Conservation (phyloP, 768 basidiomycete species). For the Pleurotus citrinopileatus region DNA sequence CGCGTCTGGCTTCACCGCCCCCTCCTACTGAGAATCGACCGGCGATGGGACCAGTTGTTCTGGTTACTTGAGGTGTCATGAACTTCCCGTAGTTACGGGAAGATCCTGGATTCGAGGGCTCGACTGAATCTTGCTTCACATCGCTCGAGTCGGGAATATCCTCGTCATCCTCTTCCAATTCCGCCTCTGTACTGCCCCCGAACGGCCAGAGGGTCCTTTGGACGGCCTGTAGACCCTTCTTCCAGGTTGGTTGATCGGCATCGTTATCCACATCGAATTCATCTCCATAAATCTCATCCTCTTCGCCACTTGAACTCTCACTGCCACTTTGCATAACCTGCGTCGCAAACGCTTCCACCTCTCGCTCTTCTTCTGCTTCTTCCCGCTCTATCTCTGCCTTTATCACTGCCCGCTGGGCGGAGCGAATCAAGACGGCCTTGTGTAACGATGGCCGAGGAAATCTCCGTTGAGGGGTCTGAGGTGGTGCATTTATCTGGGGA, state of each 20-base stretch:
- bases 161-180: conserved; percentile 16
- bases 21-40: conserved; percentile 43
- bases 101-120: conserved; percentile 20
- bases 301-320: conserved; percentile 31
- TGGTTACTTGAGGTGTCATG: conserved; percentile 54
- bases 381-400: conserved; percentile 52
- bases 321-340: conserved; percentile 35
- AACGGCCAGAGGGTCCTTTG: conserved; percentile 37
- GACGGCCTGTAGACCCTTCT: conserved; percentile 34
- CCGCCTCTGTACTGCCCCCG: conserved; percentile 14
- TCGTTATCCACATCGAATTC: conserved; percentile 14
- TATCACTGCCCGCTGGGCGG: conserved; percentile 59
- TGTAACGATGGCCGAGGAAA: conserved; percentile 50
- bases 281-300: conserved; percentile 31
- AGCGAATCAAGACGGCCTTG: conserved; percentile 66
- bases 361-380: conserved; percentile 47
- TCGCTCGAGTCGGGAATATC: conserved; percentile 14
- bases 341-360: conserved; percentile 36
- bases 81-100: conserved; percentile 37
- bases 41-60: conserved; percentile 13
- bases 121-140: conserved; percentile 21
- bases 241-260: conserved; percentile 35
- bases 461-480: conserved; percentile 32
- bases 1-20: conserved; percentile 36
- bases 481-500: conserved; percentile 22